Percentiles rank a stretch among this genome's conserved stretches.
Evolutionary conservation across 1,139 yeast genomes (phyloP).

Genomic region (Blastobotrys indianensis): DNA sequence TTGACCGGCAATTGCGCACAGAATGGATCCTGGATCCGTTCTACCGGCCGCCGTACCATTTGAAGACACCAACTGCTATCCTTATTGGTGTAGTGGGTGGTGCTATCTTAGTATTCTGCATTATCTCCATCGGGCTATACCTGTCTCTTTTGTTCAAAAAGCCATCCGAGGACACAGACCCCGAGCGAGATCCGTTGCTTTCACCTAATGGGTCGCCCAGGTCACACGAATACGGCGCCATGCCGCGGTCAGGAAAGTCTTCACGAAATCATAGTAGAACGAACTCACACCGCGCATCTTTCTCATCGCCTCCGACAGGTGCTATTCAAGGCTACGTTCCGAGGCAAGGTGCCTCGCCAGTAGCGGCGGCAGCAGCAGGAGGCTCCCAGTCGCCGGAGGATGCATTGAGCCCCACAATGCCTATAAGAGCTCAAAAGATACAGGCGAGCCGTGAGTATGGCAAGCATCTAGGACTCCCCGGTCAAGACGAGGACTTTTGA

Average conservation of each 20-base stretch:
- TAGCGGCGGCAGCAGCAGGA: too few relatives aligned
- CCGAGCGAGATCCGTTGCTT: conserved; percentile 1
- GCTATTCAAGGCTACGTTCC: too few relatives aligned
- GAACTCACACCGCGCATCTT: neutral
- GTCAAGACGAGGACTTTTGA: conserved; percentile 8
- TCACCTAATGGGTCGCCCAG: neutral
- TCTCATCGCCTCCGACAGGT: too few relatives aligned
- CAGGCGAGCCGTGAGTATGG: conserved; percentile 29
- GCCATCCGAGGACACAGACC: neutral
- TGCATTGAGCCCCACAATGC: conserved; percentile 9
- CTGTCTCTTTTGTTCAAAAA: conserved; percentile 2
- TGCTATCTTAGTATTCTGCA: conserved; percentile 27
- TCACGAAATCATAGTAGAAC: conserved; percentile 3
- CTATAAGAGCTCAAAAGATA: conserved; percentile 26
- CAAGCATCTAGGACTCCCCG: conserved; percentile 25
- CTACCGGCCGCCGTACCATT: conserved; percentile 28
- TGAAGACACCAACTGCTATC: conserved; percentile 33
- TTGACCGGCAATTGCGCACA: conserved; percentile 64
- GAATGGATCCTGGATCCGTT: conserved; percentile 46
- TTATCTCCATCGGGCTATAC: conserved; percentile 13
- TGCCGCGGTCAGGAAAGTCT: too few relatives aligned
- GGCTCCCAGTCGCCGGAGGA: too few relatives aligned
- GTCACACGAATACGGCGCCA: too few relatives aligned
- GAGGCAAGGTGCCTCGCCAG: too few relatives aligned
- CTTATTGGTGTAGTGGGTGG: conserved; percentile 35